Percentiles rank a stretch among this genome's conserved stretches.
Conservation (phyloP, 2,329 filamentous ascomycete species). For the Sordariomycetes sp. region DNA sequence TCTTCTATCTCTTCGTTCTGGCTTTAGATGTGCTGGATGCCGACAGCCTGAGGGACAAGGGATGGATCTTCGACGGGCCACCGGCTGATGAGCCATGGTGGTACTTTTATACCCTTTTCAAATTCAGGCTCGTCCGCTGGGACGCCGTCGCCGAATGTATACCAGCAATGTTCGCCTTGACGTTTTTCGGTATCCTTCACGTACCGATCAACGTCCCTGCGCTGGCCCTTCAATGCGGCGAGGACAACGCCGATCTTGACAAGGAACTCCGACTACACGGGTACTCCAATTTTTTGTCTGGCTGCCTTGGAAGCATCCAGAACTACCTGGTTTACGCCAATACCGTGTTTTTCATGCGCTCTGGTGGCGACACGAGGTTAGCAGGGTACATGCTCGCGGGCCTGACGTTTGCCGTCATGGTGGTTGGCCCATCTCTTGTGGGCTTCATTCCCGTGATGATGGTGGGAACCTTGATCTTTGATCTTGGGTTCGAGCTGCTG, state of each 20-base stretch:
- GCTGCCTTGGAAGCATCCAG: slow-evolving; percentile 77
- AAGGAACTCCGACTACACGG: slow-evolving; percentile 88
- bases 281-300: slow-evolving; percentile 85
- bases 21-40: slow-evolving; percentile 60
- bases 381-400: slow-evolving; percentile 78
- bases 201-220: slow-evolving; percentile 98
- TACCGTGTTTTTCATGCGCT: slow-evolving; percentile 91
- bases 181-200: slow-evolving; percentile 94
- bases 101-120: slow-evolving; percentile 94
- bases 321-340: slow-evolving; percentile 99
- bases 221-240: slow-evolving; percentile 78
- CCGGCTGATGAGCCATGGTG: slow-evolving; percentile 86
- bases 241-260: slow-evolving; percentile 88
- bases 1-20: slow-evolving; percentile 73
- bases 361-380: slow-evolving; percentile 77
- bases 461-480: slow-evolving; percentile 89
- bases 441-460: slow-evolving; percentile 96
- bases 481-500: slow-evolving; percentile 86
- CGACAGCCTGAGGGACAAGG: slow-evolving; percentile 56
- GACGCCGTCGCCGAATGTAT: slow-evolving; percentile 73
- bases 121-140: slow-evolving; percentile 77
- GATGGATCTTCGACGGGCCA: slow-evolving; percentile 90
- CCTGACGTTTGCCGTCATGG: slow-evolving; percentile 72
- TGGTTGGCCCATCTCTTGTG: slow-evolving; percentile 79
- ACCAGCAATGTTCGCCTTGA: slow-evolving; percentile 92